A percentile compares a stretch with the other conserved stretches of the same genome.
Conservation (phyloP, 2,329 filamentous ascomycete genomes). For the Arthrobotrys sphaeroides region DNA sequence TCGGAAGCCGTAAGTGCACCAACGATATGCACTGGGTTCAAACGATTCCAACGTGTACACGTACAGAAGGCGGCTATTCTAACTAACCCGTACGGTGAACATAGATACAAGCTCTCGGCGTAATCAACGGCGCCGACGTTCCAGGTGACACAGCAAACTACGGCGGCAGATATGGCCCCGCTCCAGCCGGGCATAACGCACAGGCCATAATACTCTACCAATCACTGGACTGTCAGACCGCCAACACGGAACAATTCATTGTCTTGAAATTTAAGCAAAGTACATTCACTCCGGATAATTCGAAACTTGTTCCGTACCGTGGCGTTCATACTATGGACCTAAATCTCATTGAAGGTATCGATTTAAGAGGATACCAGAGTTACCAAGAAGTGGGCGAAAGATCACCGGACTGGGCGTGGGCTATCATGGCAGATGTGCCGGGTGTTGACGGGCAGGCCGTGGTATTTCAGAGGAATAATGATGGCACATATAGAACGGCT, state of each 20-base stretch:
- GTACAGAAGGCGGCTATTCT: too few species aligned
- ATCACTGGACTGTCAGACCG: not conserved
- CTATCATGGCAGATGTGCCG: not conserved
- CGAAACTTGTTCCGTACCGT: not conserved
- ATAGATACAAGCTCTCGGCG: conserved; percentile 25
- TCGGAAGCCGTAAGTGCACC: not conserved
- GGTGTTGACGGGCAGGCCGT: not conserved
- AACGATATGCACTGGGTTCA: too few species aligned
- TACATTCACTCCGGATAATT: not conserved
- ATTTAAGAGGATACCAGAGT: conserved; percentile 8
- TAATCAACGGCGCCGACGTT: conserved; percentile 21
- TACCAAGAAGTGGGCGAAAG: conserved; percentile 6
- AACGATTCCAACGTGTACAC: too few species aligned
- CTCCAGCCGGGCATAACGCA: not conserved
- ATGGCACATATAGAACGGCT: not conserved
- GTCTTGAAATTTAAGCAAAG: conserved; percentile 5
- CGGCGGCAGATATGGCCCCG: not conserved
- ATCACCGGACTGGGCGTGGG: conserved; percentile 11
- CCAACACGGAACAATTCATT: conserved; percentile 23
- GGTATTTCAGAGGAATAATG: not conserved
- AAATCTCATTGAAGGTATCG: not conserved
- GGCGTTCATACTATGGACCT: conserved; percentile 32
- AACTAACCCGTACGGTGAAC: not conserved
- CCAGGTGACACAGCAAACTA: not conserved
- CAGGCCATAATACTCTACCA: conserved; percentile 27